Percentiles rank a stretch among this genome's conserved stretches.
Conservation (phyloP, 176 grass and related monocot species). For the Chrysopogon serrulatus region DNA sequence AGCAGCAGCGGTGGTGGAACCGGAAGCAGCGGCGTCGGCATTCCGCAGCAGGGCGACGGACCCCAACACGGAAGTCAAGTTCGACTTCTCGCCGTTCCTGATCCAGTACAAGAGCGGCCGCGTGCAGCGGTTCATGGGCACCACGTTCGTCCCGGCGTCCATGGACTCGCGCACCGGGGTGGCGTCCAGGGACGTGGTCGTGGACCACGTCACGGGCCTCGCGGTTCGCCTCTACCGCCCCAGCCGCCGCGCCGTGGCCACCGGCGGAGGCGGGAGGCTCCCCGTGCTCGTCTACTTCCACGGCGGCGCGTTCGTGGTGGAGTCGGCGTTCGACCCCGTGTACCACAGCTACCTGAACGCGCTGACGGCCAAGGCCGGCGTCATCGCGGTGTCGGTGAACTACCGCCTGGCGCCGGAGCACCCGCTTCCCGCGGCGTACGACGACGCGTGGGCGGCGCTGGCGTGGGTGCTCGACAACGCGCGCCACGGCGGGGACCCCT, state of each 20-base stretch:
- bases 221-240: slow-evolving; percentile 55
- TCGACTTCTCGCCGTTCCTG: slow-evolving; percentile 66
- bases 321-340: slow-evolving; percentile 50
- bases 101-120: slow-evolving; percentile 51
- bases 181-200: slow-evolving; percentile 45
- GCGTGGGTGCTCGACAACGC: slow-evolving; percentile 40
- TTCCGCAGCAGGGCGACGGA: slow-evolving; percentile 14
- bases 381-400: slow-evolving; percentile 54
- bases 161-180: slow-evolving; percentile 42
- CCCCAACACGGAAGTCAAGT: slow-evolving; percentile 45
- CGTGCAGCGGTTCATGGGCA: slow-evolving; percentile 53
- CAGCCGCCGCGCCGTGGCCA: neutral
- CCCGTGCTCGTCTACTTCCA: slow-evolving; percentile 87
- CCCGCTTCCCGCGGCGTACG: slow-evolving; percentile 64
- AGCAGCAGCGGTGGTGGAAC: neutral
- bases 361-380: slow-evolving; percentile 39
- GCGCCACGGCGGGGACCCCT: slow-evolving; percentile 20
- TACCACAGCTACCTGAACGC: slow-evolving; percentile 66
- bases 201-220: slow-evolving; percentile 40
- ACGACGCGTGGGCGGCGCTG: slow-evolving; percentile 70
- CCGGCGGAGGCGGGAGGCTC: neutral
- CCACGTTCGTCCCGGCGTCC: slow-evolving; percentile 24
- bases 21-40: neutral
- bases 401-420: slow-evolving; percentile 84
- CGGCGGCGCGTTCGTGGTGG: slow-evolving; percentile 80